A percentile compares a stretch with the other conserved stretches of the same genome.
Evolutionary conservation across 129 eudicot genomes (phyloP).

Genomic region (Centrapalus pauciflorus): DNA sequence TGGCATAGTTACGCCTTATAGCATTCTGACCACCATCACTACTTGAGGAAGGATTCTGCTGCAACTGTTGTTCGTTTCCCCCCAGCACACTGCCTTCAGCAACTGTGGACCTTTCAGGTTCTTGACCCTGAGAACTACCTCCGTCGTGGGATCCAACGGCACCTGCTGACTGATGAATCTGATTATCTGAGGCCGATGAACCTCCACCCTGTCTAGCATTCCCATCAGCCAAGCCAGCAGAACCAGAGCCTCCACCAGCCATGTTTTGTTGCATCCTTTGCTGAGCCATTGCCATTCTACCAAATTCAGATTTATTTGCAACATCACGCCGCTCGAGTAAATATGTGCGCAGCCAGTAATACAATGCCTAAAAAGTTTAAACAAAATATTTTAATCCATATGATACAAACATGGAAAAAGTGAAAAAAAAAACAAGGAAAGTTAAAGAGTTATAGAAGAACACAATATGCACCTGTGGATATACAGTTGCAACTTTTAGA

Average conservation of each 20-base stretch:
- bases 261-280: constrained; percentile 93
- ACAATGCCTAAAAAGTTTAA: constrained; percentile 59
- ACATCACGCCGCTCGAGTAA: constrained; percentile 96
- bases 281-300: constrained; percentile 94
- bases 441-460: background rate
- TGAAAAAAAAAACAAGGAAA: background rate
- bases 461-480: constrained; percentile 66
- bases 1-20: constrained; percentile 74
- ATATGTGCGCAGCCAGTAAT: constrained; percentile 98
- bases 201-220: constrained; percentile 54
- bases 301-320: constrained; percentile 87
- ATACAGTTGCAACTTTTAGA: constrained; percentile 77
- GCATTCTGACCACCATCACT: constrained; percentile 73
- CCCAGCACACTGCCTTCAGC: constrained; percentile 54
- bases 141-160: constrained; percentile 67
- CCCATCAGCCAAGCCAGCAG: constrained; percentile 56
- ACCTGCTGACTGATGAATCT: constrained; percentile 61
- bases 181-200: constrained; percentile 59
- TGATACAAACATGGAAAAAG: constrained; percentile 8
- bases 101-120: constrained; percentile 63
- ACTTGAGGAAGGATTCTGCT: constrained; percentile 50
- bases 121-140: constrained; percentile 69
- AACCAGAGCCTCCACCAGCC: constrained; percentile 40
- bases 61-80: constrained; percentile 58
- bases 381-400: background rate